Evolutionary conservation across 2,329 filamentous ascomycete species (phyloP).

Genomic region (Penicillium capsulatum): DNA sequence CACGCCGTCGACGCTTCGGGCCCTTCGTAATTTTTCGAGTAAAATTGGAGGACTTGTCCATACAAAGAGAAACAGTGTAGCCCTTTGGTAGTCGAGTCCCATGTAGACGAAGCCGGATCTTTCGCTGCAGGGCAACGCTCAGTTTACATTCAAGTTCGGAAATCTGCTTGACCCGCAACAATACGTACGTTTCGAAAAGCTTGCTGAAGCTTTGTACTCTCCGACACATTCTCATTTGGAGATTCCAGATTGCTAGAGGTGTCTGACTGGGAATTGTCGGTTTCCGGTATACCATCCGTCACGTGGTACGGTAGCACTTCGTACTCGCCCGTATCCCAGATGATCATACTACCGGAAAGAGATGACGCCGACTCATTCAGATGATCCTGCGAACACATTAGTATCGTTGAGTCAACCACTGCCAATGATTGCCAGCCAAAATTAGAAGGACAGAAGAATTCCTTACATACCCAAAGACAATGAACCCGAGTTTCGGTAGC

Average conservation of each 20-base stretch:
- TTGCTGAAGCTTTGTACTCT: constrained; percentile 46
- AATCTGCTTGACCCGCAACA: background rate
- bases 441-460: too few species aligned
- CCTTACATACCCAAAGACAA: constrained; percentile 55
- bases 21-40: constrained; percentile 13
- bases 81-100: constrained; percentile 51
- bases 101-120: constrained; percentile 55
- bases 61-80: constrained; percentile 54
- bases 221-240: constrained; percentile 17
- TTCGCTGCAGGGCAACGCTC: constrained; percentile 38
- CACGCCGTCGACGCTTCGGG: constrained; percentile 24
- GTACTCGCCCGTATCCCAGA: constrained; percentile 62
- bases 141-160: background rate
- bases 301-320: constrained; percentile 48
- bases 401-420: background rate
- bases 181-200: constrained; percentile 47
- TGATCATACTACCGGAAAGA: constrained; percentile 55
- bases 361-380: constrained; percentile 56
- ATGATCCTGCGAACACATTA: constrained; percentile 48
- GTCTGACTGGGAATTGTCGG: constrained; percentile 31
- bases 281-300: constrained; percentile 32
- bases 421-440: too few species aligned
- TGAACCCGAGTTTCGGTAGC: constrained; percentile 61
- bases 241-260: constrained; percentile 8
- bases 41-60: constrained; percentile 32